Percentiles rank a stretch among this genome's conserved stretches.
phyloP scores from a whole-genome alignment of 148 eudicot species.

The Chenopodium formosanum region DNA sequence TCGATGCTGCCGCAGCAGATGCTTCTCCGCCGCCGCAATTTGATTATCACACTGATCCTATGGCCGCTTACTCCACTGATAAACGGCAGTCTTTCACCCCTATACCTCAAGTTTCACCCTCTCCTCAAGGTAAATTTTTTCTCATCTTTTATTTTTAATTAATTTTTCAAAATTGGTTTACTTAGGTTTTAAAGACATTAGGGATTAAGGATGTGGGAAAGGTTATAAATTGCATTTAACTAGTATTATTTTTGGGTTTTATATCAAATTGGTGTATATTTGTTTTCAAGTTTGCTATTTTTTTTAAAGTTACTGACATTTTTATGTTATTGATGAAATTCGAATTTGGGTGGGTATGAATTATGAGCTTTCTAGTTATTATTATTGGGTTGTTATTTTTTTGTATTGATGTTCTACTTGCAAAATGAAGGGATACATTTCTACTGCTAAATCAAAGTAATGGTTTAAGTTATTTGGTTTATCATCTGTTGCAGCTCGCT shows the following conservation, averaged over 20 bases:
- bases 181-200: neutral
- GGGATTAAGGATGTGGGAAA: too few relatives aligned
- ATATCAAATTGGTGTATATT: neutral
- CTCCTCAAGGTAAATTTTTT: slow-evolving; percentile 1
- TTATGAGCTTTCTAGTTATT: neutral
- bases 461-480: too few relatives aligned
- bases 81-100: slow-evolving; percentile 30
- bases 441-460: too few relatives aligned
- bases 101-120: slow-evolving; percentile 7
- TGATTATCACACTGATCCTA: slow-evolving; percentile 78
- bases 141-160: neutral
- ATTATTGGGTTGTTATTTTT: neutral
- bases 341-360: neutral
- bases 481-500: too few relatives aligned
- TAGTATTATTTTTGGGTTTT: neutral
- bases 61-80: slow-evolving; percentile 63
- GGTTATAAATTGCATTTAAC: neutral
- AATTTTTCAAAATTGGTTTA: neutral
- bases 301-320: too few relatives aligned
- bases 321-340: neutral
- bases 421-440: neutral
- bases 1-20: slow-evolving; percentile 11
- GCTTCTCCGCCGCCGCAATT: slow-evolving; percentile 38
- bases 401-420: neutral
- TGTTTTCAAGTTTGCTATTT: neutral